Evolutionary conservation across 805 yeast genomes (phyloP).

Genomic region (Starmerella gropengiesseri): DNA sequence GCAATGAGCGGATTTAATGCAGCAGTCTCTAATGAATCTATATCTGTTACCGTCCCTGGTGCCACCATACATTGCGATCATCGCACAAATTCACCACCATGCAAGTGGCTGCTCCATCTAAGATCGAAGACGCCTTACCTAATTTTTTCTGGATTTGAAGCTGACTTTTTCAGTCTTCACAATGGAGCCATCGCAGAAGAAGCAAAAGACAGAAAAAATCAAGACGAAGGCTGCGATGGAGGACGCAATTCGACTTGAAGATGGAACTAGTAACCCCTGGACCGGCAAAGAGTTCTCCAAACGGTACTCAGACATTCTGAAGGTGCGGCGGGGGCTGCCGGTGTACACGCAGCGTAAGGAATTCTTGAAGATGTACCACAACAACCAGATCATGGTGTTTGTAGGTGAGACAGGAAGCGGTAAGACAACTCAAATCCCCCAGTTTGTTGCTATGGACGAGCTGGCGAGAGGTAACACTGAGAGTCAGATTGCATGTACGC

Average conservation of each 20-base stretch:
- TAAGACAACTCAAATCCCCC: slow-evolving; percentile 97
- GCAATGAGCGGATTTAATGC: too few species aligned
- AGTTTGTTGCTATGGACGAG: slow-evolving; percentile 84
- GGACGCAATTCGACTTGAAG: slow-evolving; percentile 30
- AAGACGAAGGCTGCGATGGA: slow-evolving; percentile 27
- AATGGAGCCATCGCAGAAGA: slow-evolving; percentile 15
- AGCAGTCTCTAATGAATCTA: too few species aligned
- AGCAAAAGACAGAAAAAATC: slow-evolving; percentile 9
- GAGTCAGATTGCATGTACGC: slow-evolving; percentile 85
- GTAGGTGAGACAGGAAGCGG: slow-evolving; percentile 99
- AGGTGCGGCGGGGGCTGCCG: slow-evolving; percentile 74
- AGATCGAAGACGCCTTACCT: slow-evolving; percentile 2
- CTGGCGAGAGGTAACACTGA: slow-evolving; percentile 70
- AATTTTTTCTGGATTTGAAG: slow-evolving; percentile 3
- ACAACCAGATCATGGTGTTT: slow-evolving; percentile 88
- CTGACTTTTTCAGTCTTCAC: slow-evolving; percentile 2
- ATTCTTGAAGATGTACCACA: slow-evolving; percentile 72
- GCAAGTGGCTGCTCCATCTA: too few species aligned
- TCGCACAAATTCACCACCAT: too few species aligned
- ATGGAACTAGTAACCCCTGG: slow-evolving; percentile 61
- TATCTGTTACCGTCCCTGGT: too few species aligned
- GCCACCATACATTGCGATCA: too few species aligned
- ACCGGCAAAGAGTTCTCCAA: slow-evolving; percentile 53
- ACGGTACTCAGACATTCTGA: slow-evolving; percentile 67
- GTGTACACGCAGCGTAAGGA: slow-evolving; percentile 90